Evolutionary conservation across 2,329 filamentous ascomycete species (phyloP).

Genomic region (Apiospora hydei): DNA sequence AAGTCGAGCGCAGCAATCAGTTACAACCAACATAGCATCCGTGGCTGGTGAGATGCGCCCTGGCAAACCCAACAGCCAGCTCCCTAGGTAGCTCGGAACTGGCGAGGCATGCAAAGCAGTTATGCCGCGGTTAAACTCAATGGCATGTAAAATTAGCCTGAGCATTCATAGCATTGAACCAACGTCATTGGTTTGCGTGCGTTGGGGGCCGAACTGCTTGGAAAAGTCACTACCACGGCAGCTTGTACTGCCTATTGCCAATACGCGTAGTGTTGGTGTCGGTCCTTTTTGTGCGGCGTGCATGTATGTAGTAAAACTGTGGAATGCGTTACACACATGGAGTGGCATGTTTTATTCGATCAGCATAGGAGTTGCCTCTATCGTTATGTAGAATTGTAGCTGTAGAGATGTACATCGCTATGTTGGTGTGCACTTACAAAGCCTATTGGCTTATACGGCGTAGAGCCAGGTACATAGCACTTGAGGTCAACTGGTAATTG

Average conservation of each 20-base stretch:
- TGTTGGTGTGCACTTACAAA: too few species aligned
- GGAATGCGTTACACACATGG: neutral
- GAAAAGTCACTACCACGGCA: neutral
- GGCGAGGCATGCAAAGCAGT: neutral
- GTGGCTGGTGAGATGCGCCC: neutral
- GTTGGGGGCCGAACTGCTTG: neutral
- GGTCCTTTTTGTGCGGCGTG: neutral
- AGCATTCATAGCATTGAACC: neutral
- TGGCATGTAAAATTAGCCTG: conserved; percentile 6
- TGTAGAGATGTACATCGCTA: neutral
- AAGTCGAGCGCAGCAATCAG: neutral
- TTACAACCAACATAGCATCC: neutral
- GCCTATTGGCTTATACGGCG: neutral
- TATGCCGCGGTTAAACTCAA: neutral
- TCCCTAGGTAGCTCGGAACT: neutral
- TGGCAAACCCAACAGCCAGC: neutral
- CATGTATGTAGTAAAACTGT: neutral
- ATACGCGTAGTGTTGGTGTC: neutral
- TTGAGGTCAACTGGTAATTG: neutral
- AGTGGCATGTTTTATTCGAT: neutral
- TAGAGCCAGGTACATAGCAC: neutral
- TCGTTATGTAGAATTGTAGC: neutral
- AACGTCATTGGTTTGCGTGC: neutral
- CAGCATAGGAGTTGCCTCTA: neutral
- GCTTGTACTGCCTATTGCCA: neutral